A percentile compares a stretch with the other conserved stretches of the same genome.
phyloP scores from a whole-genome alignment of 2,329 filamentous ascomycete genomes.

The Monilinia polystroma region DNA sequence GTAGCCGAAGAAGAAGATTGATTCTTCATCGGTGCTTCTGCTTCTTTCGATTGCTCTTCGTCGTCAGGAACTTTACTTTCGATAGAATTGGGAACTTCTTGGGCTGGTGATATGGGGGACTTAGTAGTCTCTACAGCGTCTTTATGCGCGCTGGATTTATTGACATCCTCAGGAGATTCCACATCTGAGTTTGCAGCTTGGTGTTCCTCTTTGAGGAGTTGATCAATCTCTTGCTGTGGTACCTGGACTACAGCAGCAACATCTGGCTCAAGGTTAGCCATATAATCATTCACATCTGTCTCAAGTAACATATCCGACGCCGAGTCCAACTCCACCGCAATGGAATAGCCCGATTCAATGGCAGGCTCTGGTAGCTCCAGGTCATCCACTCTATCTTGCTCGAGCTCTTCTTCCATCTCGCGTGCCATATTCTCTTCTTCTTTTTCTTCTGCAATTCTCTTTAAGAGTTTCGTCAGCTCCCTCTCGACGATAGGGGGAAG shows the following conservation, averaged over 20 bases:
- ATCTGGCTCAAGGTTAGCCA: background rate
- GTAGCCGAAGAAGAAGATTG: background rate
- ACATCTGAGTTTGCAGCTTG: background rate
- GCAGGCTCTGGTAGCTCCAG: background rate
- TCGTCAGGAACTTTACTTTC: background rate
- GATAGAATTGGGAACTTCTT: no score
- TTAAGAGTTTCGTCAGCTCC: no score
- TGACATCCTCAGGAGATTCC: background rate
- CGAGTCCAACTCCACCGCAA: background rate
- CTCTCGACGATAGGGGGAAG: no score
- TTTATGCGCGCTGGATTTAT: background rate
- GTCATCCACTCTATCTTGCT: background rate
- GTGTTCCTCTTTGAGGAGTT: no score
- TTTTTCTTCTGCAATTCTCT: no score
- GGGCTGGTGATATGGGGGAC: background rate
- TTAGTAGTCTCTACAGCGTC: no score
- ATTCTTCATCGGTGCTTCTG: background rate
- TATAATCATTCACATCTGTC: background rate
- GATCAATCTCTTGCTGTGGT: background rate
- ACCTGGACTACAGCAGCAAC: background rate
- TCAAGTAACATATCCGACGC: background rate
- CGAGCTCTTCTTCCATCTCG: background rate
- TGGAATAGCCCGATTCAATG: background rate
- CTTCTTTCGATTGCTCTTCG: no score
- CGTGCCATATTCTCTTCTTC: background rate